These are phyloP conservation scores for Phaeotremella fagi DNA, from an alignment of 768 basidiomycete genomes.

Conservation along the genomic window DNA sequence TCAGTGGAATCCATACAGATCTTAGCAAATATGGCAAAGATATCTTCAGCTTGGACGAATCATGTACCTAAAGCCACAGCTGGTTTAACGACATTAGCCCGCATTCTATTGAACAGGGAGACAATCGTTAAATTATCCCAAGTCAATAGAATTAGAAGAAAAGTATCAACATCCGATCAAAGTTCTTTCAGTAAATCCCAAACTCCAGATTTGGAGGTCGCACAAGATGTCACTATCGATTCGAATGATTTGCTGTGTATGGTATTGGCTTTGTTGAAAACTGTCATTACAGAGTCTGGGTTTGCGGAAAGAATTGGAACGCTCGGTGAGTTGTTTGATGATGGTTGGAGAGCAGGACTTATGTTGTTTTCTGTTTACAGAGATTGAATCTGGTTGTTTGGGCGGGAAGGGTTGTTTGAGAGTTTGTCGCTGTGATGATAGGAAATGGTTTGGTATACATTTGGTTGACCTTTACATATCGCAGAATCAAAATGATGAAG, in stretches of 20 bases:
- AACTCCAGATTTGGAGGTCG: no score
- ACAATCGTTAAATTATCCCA: constrained; percentile 1
- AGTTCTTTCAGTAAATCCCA: no score
- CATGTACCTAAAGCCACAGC: background rate
- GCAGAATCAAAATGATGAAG: background rate
- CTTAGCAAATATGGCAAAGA: constrained; percentile 1
- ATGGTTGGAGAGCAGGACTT: background rate
- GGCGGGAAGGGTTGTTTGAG: constrained; percentile 5
- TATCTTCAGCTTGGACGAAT: background rate
- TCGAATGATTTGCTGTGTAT: constrained; percentile 4
- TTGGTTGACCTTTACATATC: constrained; percentile 4
- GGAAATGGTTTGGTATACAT: background rate
- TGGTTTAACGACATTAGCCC: background rate
- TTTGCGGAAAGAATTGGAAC: background rate
- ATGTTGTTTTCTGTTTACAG: constrained; percentile 1
- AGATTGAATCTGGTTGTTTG: background rate
- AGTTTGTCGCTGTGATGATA: constrained; percentile 2
- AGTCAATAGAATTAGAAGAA: no score
- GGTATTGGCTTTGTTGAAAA: constrained; percentile 4
- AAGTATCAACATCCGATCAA: no score
- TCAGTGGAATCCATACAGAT: constrained; percentile 4
- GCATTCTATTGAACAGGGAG: constrained; percentile 4
- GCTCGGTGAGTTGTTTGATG: constrained; percentile 1
- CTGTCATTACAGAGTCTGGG: background rate
- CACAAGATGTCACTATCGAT: no score